Evolutionary conservation across 2,329 filamentous ascomycete genomes (phyloP).

Genomic region (Phaeophleospora eucalypticola): DNA sequence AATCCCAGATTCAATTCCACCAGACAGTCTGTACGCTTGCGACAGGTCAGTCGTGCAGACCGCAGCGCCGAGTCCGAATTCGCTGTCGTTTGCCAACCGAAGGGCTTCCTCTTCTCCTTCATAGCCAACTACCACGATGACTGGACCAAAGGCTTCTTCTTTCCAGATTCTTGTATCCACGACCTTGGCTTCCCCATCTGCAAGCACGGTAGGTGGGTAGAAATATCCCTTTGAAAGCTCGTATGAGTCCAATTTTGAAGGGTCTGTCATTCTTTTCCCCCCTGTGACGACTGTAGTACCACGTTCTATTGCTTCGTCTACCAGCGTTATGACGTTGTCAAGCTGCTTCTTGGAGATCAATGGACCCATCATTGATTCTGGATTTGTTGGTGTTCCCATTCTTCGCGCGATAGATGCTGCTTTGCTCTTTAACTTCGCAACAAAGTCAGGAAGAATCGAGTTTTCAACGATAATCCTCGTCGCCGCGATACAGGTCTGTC

Average conservation of each 20-base stretch:
- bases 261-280: slow-evolving; percentile 42
- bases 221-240: slow-evolving; percentile 52
- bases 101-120: slow-evolving; percentile 47
- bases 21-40: slow-evolving; percentile 50
- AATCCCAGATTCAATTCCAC: slow-evolving; percentile 60
- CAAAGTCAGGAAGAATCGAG: slow-evolving; percentile 54
- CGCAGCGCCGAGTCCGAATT: slow-evolving; percentile 49
- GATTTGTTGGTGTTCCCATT: slow-evolving; percentile 64
- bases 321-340: slow-evolving; percentile 62
- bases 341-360: slow-evolving; percentile 57
- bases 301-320: slow-evolving; percentile 62
- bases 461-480: slow-evolving; percentile 52
- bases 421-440: slow-evolving; percentile 54
- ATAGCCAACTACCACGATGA: slow-evolving; percentile 47
- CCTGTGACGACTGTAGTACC: slow-evolving; percentile 44
- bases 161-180: slow-evolving; percentile 37
- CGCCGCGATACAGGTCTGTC: slow-evolving; percentile 55
- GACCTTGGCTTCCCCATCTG: slow-evolving; percentile 27
- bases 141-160: slow-evolving; percentile 46
- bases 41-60: slow-evolving; percentile 50
- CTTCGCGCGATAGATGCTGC: slow-evolving; percentile 63
- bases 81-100: slow-evolving; percentile 46
- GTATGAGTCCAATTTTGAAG: slow-evolving; percentile 47
- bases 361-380: slow-evolving; percentile 63
- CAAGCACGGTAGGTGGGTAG: slow-evolving; percentile 41